A percentile compares a stretch with the other conserved stretches of the same genome.
phyloP scores from a whole-genome alignment of 208 protist genomes.

The Trypanosoma vivax region DNA sequence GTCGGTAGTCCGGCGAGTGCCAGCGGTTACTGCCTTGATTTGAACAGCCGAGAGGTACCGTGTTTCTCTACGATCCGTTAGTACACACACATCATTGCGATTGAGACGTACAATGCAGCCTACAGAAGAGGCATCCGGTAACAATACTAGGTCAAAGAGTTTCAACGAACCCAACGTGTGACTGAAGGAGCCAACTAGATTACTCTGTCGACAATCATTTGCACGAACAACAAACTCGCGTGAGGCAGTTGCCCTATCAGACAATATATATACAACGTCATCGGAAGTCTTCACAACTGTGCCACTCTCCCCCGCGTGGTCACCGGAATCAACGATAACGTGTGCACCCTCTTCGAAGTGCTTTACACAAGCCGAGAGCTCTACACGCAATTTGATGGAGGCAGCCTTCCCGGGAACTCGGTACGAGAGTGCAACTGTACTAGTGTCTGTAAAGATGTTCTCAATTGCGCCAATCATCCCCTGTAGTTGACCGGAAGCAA shows the following conservation, averaged over 20 bases:
- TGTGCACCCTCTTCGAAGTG: conserved; percentile 81
- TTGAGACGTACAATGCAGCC: conserved; percentile 73
- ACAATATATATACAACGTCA: conserved; percentile 72
- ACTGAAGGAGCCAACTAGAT: conserved; percentile 54
- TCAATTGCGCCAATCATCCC: conserved; percentile 64
- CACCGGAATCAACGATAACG: conserved; percentile 76
- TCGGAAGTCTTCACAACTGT: conserved; percentile 78
- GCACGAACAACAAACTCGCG: conserved; percentile 69
- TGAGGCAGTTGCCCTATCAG: conserved; percentile 45
- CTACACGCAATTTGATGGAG: conserved; percentile 67
- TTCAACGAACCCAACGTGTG: conserved; percentile 63
- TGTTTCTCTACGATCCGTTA: conserved; percentile 79
- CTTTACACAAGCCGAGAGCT: conserved; percentile 71
- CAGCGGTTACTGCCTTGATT: conserved; percentile 48
- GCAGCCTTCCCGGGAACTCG: conserved; percentile 38
- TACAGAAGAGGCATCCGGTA: conserved; percentile 53
- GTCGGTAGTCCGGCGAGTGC: conserved; percentile 59
- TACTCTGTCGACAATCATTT: conserved; percentile 83
- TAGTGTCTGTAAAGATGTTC: conserved; percentile 69
- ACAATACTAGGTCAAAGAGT: conserved; percentile 80
- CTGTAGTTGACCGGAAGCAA: conserved; percentile 68
- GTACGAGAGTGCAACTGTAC: conserved; percentile 61
- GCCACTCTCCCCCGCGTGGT: conserved; percentile 74
- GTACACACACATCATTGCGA: conserved; percentile 60
- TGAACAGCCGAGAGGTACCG: conserved; percentile 59